A percentile compares a stretch with the other conserved stretches of the same genome.
phyloP scores from a whole-genome alignment of 106 monocot species.

The Narthecium ossifragum region DNA sequence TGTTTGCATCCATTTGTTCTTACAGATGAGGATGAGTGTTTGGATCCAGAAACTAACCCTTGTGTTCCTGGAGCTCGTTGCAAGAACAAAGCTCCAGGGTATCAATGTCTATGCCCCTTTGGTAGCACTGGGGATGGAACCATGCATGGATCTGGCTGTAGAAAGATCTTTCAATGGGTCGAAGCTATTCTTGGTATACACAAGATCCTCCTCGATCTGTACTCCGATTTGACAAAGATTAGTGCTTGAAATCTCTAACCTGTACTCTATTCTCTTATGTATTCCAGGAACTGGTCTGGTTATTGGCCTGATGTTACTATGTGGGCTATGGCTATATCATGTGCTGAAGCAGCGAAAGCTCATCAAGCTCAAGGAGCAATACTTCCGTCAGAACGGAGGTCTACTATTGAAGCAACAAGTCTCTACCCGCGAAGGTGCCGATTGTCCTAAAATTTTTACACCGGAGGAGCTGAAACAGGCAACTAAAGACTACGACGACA shows the following conservation, averaged over 20 bases:
- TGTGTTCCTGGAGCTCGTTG: conserved; percentile 14
- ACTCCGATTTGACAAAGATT: too few species aligned
- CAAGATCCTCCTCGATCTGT: neutral
- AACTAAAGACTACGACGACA: conserved; percentile 7
- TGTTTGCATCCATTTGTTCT: neutral
- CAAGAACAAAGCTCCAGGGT: conserved; percentile 18
- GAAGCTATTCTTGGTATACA: conserved; percentile 27
- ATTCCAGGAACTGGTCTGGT: conserved; percentile 7
- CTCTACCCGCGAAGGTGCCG: conserved; percentile 1
- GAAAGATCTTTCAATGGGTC: conserved; percentile 19
- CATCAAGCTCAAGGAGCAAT: conserved; percentile 16
- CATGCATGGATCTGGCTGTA: conserved; percentile 22
- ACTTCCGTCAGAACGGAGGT: conserved; percentile 29
- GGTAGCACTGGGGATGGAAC: conserved; percentile 37
- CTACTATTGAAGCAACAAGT: conserved; percentile 18
- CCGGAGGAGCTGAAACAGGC: conserved; percentile 12
- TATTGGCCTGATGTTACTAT: conserved; percentile 8
- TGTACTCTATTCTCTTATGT: neutral
- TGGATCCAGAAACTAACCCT: conserved; percentile 9
- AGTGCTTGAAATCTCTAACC: too few species aligned
- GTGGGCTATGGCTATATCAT: conserved; percentile 19
- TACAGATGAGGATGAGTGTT: conserved; percentile 31
- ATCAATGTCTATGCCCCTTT: conserved; percentile 27
- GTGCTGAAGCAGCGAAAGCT: conserved; percentile 10
- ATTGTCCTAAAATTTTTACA: conserved; percentile 21